Evolutionary conservation across 345 rosid genomes (phyloP), one percentile per base, ranked within the genome.

Genomic region (Boechera retrofracta): DNA sequence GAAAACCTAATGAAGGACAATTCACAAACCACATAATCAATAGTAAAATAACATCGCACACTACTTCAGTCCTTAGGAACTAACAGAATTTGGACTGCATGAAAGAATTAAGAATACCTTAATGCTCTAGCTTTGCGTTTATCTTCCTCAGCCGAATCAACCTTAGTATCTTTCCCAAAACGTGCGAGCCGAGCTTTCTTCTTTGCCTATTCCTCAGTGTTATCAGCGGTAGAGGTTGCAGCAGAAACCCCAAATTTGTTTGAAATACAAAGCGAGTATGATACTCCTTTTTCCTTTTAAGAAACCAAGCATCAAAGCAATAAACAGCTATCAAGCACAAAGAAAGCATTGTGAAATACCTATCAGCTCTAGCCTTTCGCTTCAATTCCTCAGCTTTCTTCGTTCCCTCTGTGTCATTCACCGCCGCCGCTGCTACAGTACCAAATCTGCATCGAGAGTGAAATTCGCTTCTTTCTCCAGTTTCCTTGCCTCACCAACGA

Each of bases 351-450:
- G 36, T 55, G 39, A 16, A 38, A 48, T 64, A 95, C 99, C 99
- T 92, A 83, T 92, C 98, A 67, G 96, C 97, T 80, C 99, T 83
- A 70, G 97, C 93, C 80, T 89, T 95, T 79, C 96, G 91, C 84
- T 92, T 95, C 78, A 85, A 68, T 64, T 88, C 94, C 83, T 92
- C 99, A 0, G 91, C 82, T 58, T 85, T 86, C 77, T 88, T 89
- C 59, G 79, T 52, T 52, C 56, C 83, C 15, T 79, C 94, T 26
- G 89, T 74, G 28, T 63, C 21, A 48, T 78, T 77, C 31, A 56
- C 47, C 5, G 15, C 38, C 11, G 35, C 36, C 6, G 38, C 60
- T 9, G 82, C 56, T 15, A 67, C 82, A 66, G 93, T 82, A 55
- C 98, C 98, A 80, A 95, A 95, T 94, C 98, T 92, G 70, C 57